A percentile compares a stretch with the other conserved stretches of the same genome.
These are phyloP conservation scores for Lipomyces spencermartinsiae DNA, from an alignment of 805 yeast species.

Conservation along the genomic window DNA sequence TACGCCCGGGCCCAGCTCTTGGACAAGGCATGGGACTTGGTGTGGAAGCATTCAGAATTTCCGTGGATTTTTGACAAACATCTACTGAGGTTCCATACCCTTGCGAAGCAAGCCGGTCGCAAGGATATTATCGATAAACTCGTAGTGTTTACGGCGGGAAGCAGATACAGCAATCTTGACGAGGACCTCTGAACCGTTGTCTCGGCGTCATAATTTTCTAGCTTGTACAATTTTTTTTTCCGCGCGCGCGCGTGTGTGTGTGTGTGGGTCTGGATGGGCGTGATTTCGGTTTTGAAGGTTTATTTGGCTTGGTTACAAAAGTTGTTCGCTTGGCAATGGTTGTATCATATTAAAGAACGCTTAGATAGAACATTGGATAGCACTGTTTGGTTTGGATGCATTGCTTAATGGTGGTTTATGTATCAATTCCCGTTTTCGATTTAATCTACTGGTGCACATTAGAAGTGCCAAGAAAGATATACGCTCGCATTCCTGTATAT, in stretches of 20 bases:
- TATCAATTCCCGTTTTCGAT: not conserved
- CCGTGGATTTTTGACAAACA: slow-evolving; percentile 21
- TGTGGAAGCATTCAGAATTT: slow-evolving; percentile 10
- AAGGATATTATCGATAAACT: slow-evolving; percentile 6
- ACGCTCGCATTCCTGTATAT: not conserved
- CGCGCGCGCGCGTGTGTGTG: too few relatives aligned
- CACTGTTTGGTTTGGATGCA: not conserved
- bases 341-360: not conserved
- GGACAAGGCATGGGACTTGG: slow-evolving; percentile 21
- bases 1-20: slow-evolving; percentile 28
- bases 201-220: too few relatives aligned
- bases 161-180: not conserved
- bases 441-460: not conserved
- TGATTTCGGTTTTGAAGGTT: not conserved
- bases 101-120: slow-evolving; percentile 27
- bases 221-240: too few relatives aligned
- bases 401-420: not conserved
- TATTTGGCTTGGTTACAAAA: not conserved
- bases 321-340: not conserved
- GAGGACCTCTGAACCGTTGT: not conserved
- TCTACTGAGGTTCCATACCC: slow-evolving; percentile 15
- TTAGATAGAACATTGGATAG: not conserved
- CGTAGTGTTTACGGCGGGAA: not conserved
- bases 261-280: too few relatives aligned
- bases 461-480: not conserved